Conservation (phyloP, 78 protist genomes). For the Planoprotostelium fungivorum region DNA sequence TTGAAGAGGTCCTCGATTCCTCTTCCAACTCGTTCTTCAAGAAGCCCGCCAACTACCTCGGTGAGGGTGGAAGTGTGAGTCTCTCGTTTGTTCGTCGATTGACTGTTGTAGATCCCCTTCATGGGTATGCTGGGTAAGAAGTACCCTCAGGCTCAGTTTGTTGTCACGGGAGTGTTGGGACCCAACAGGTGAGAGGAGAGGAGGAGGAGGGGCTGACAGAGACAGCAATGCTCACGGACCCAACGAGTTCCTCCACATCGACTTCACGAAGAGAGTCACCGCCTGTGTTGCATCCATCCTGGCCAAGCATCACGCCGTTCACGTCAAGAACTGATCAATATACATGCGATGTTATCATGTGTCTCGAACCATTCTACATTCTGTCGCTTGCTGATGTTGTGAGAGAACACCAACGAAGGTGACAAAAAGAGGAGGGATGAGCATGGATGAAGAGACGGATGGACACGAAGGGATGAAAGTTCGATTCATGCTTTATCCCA, state of each 20-base stretch:
- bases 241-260: conserved; percentile 76
- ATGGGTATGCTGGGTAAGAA: conserved; percentile 71
- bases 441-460: too few relatives aligned
- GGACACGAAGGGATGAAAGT: too few relatives aligned
- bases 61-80: conserved; percentile 65
- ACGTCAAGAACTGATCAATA: conserved; percentile 14
- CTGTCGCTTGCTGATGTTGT: too few relatives aligned
- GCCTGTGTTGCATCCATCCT: conserved; percentile 37
- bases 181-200: conserved; percentile 38
- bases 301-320: conserved; percentile 27
- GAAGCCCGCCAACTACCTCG: conserved; percentile 41
- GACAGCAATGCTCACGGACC: conserved; percentile 72
- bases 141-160: conserved; percentile 82
- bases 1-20: conserved; percentile 20
- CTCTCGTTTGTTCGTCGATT: too few relatives aligned
- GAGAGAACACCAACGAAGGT: too few relatives aligned
- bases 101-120: conserved; percentile 81
- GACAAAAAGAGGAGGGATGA: too few relatives aligned
- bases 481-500: too few relatives aligned
- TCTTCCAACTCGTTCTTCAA: conserved; percentile 58
- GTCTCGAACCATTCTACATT: too few relatives aligned
- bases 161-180: conserved; percentile 82
- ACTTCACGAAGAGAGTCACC: conserved; percentile 52
- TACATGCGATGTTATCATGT: too few relatives aligned
- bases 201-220: conserved; percentile 21